phyloP scores from a whole-genome alignment of 345 rosid species.

The Psidium guajava region DNA sequence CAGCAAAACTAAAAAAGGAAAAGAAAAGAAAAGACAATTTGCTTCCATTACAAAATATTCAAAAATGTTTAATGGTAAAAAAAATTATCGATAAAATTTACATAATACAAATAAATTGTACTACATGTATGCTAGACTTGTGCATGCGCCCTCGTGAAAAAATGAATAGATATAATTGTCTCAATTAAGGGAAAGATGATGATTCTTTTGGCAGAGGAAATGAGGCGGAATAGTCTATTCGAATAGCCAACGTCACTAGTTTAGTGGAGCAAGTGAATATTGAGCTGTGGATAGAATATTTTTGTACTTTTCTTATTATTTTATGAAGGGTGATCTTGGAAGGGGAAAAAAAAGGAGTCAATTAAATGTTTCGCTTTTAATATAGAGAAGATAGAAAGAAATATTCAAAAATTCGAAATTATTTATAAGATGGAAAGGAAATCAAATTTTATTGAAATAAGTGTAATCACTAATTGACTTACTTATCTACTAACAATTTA shows the following conservation, averaged over 20 bases:
- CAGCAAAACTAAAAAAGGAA: not conserved
- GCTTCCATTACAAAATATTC: not conserved
- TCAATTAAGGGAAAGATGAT: not conserved
- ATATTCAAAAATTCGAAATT: not conserved
- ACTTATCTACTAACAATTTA: not conserved
- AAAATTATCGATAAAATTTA: not conserved
- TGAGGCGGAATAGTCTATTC: fast-evolving
- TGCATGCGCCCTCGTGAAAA: fast-evolving
- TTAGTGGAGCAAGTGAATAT: not conserved
- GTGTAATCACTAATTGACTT: not conserved
- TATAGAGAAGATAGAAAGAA: not conserved
- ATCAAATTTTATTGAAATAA: not conserved
- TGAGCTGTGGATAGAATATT: not conserved
- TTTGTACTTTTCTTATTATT: not conserved
- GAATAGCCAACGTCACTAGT: not conserved
- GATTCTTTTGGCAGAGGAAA: not conserved
- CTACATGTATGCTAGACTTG: not conserved
- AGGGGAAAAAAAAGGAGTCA: not conserved
- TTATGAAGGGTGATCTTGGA: not conserved
- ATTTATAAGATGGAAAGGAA: not conserved
- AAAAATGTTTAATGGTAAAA: not conserved
- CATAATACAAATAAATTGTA: not conserved
- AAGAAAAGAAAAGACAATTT: too few species aligned
- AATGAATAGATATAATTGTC: not conserved
- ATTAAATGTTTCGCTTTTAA: not conserved